These are phyloP conservation scores for Musa troglodytarum DNA, from an alignment of 176 grass and related monocot species.

Conservation along the genomic window DNA sequence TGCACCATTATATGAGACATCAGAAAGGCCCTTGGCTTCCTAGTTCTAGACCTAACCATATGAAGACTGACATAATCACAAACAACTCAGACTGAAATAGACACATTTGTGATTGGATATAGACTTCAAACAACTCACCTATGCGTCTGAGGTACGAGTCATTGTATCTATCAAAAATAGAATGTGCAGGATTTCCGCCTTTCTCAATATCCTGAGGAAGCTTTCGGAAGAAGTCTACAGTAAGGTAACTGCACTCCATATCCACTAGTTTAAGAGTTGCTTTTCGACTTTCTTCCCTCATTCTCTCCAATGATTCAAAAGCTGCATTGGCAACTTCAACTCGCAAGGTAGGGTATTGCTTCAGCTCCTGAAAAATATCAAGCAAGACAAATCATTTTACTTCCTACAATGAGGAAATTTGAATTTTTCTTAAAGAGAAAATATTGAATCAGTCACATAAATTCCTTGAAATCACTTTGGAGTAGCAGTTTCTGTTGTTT, in stretches of 20 bases:
- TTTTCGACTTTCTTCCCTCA: slow-evolving; percentile 19
- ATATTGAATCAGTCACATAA: no score
- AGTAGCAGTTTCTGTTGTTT: no score
- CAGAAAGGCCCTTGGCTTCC: no score
- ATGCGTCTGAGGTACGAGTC: slow-evolving; percentile 14
- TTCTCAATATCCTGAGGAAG: slow-evolving; percentile 23
- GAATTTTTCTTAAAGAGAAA: neutral
- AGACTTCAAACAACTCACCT: neutral
- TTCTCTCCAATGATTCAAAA: slow-evolving; percentile 21
- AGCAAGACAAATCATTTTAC: neutral
- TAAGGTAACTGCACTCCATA: slow-evolving; percentile 20
- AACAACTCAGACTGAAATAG: no score
- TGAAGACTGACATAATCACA: no score
- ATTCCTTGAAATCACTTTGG: no score
- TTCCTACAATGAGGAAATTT: neutral
- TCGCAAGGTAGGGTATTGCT: slow-evolving; percentile 16
- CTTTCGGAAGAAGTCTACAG: slow-evolving; percentile 21
- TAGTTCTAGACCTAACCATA: no score
- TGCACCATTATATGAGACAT: no score
- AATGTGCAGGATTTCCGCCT: slow-evolving; percentile 14
- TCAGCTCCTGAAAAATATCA: slow-evolving; percentile 15
- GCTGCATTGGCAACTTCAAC: slow-evolving; percentile 18
- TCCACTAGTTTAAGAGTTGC: slow-evolving; percentile 14
- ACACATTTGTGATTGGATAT: no score
- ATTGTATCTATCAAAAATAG: slow-evolving; percentile 19